Base-by-base conservation (phyloP, 495 filamentous ascomycete species). In the Sordaria brevicollis region DNA sequence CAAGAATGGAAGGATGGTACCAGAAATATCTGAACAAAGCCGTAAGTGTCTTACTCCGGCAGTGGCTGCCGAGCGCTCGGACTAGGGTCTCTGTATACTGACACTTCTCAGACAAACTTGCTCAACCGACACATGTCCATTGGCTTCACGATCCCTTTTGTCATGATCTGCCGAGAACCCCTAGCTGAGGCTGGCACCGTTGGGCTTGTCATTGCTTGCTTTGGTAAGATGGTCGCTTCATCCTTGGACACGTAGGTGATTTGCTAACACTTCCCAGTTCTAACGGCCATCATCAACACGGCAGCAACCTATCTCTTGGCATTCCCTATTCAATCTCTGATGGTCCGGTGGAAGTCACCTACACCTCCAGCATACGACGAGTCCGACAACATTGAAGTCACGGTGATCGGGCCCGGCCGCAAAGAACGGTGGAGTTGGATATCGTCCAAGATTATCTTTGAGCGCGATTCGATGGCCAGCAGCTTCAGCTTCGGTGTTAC, bases 121-220 rank as follows among this genome's bases (percentile, higher is more conserved):
- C 66, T 84, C 49, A 83, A 83, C 67, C 79, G 82, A 8, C 82
- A 84, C 71, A 84, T 84, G 82, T 82, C 81, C 2, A 76, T 83
- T 38, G 82, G 82, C 2, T 84, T 84, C 54, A 82, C 80, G 35
- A 77, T 83, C 2, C 81, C 81, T 2, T 81, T 84, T 34, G 73
- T 83, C 62, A 79, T 83, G 80, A 78, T 83, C 11, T 81, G 79
- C 65, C 78, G 77, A 11, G 79, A 77, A n/a, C 76, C 76, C 3
- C 36, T 81, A 15, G 68, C 79, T 1, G 72, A 76, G 65, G 70
- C 72, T 10, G 66, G 69, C 6, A 79, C 78, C 2, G 69, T 81
- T 19, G 79, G 77, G 17, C 75, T 75, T 57, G 76, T 83, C 66
- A 76, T 80, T 6, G 74, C 76, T 1, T 80, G 74, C 49, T 83